Evolutionary conservation across 495 filamentous ascomycete species (phyloP).

Genomic region (Glonium stellatum): DNA sequence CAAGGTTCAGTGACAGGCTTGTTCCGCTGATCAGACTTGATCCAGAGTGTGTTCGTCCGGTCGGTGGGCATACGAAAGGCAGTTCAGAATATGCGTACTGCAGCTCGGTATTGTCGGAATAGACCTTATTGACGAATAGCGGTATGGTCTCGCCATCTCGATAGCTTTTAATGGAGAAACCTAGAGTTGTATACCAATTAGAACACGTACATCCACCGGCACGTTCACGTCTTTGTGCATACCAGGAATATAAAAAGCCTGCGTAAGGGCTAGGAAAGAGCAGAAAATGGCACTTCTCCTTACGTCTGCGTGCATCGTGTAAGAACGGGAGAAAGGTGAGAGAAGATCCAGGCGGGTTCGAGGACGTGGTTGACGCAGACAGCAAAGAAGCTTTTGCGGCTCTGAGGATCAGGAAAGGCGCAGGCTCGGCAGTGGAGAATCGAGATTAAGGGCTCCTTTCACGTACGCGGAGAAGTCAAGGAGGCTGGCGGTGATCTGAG

Average conservation of each 20-base stretch:
- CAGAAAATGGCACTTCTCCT: conserved; percentile 13
- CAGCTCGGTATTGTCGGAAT: conserved; percentile 84
- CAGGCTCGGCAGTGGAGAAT: not conserved
- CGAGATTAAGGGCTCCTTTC: not conserved
- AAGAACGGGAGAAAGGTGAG: not conserved
- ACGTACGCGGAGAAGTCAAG: not conserved
- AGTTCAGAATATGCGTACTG: conserved; percentile 93
- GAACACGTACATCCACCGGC: not conserved
- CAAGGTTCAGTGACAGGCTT: conserved; percentile 81
- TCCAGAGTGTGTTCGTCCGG: conserved; percentile 59
- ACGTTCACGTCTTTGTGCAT: not conserved
- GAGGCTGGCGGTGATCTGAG: not conserved
- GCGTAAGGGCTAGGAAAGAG: conserved; percentile 12
- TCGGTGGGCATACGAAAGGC: conserved; percentile 83
- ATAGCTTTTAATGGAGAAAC: conserved; percentile 66
- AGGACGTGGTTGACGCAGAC: not conserved
- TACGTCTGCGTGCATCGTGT: conserved; percentile 23
- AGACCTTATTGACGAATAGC: conserved; percentile 90
- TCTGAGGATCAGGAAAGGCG: not conserved
- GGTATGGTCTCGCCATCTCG: conserved; percentile 73
- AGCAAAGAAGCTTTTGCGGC: not conserved
- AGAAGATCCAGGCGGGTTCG: not conserved
- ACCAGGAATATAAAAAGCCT: conserved; percentile 28
- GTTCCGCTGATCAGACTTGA: conserved; percentile 71
- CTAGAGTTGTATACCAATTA: conserved; percentile 22